Evolutionary conservation across 2,329 filamentous ascomycete genomes (phyloP).

Genomic region (Fusarium sp.): DNA sequence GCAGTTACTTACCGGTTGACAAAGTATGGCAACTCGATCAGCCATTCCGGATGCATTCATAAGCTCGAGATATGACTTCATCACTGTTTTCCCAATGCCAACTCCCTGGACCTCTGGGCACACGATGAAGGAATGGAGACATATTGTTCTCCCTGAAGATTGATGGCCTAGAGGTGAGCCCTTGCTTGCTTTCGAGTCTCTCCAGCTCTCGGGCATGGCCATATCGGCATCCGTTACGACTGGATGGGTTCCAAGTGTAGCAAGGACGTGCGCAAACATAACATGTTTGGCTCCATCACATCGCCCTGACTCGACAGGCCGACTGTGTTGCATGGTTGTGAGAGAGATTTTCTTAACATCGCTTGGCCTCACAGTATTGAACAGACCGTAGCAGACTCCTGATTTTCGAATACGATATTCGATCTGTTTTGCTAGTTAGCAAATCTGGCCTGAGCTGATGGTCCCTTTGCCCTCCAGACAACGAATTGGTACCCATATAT

Average conservation of each 20-base stretch:
- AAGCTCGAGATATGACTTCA: constrained; percentile 80
- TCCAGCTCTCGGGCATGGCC: constrained; percentile 75
- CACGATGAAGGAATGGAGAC: constrained; percentile 83
- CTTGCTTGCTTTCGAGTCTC: constrained; percentile 52
- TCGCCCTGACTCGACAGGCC: constrained; percentile 63
- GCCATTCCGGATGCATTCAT: constrained; percentile 75
- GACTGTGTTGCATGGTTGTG: constrained; percentile 58
- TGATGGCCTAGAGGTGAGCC: constrained; percentile 70
- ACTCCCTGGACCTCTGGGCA: constrained; percentile 77
- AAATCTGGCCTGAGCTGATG: background rate
- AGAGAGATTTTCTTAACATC: constrained; percentile 57
- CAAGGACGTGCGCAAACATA: constrained; percentile 79
- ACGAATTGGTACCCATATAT: background rate
- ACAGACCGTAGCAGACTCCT: constrained; percentile 77
- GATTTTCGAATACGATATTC: constrained; percentile 46
- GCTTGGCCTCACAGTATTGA: constrained; percentile 67
- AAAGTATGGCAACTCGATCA: constrained; percentile 78
- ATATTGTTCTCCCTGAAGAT: constrained; percentile 76
- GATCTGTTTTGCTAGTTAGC: constrained; percentile 33
- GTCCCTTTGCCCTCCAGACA: background rate
- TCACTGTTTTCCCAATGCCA: constrained; percentile 75
- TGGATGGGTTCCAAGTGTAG: constrained; percentile 71
- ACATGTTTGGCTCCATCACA: constrained; percentile 53
- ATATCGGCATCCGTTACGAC: constrained; percentile 80
- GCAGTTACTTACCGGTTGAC: constrained; percentile 67